A percentile compares a stretch with the other conserved stretches of the same genome.
phyloP scores from a whole-genome alignment of 306 rosid species.

The Glycine soja region DNA sequence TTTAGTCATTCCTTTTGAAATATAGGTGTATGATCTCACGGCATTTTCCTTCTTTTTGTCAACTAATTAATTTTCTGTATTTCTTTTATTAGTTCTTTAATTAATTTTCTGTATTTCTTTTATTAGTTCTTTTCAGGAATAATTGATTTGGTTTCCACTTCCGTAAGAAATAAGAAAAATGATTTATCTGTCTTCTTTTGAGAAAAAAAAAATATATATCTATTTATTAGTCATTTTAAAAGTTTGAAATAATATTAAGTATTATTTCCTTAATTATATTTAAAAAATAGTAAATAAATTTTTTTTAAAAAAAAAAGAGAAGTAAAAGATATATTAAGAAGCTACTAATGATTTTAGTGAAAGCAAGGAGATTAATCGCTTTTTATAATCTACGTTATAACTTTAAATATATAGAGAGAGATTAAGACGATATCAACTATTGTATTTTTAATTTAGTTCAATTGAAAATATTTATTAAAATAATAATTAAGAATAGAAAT shows the following conservation, averaged over 20 bases:
- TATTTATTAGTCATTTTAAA: background rate
- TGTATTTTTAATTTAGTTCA: no score
- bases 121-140: background rate
- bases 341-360: background rate
- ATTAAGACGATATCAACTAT: no score
- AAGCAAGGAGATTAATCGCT: background rate
- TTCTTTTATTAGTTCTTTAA: background rate
- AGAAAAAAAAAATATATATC: background rate
- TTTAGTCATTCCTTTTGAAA: background rate
- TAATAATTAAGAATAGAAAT: no score
- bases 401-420: no score
- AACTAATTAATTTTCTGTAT: background rate
- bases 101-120: background rate
- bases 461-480: no score
- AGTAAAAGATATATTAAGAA: background rate
- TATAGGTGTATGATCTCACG: background rate
- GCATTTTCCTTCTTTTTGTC: background rate
- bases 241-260: background rate
- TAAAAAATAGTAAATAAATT: background rate
- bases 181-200: background rate
- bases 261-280: background rate
- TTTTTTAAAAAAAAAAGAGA: background rate
- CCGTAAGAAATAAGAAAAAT: background rate
- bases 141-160: background rate
- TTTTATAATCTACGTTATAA: background rate